Base-by-base conservation (phyloP, 2,329 filamentous ascomycete genomes). In the Dothidotthia symphoricarpi region DNA sequence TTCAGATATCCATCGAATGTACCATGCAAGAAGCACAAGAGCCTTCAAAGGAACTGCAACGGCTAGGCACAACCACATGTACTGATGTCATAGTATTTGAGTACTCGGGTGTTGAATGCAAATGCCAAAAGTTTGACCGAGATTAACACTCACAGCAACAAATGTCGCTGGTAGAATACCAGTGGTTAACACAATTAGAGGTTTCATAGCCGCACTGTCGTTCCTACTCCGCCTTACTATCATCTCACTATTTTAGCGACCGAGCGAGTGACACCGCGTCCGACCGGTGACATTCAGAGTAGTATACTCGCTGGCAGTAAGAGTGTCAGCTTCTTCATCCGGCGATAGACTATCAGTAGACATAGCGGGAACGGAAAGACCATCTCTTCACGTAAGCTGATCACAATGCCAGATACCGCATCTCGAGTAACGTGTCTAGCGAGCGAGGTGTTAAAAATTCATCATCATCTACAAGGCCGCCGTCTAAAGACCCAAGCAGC, bases 141-240 rank as follows among this genome's bases (percentile, higher is more conserved):
- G 8, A 15, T 16, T 12, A 17, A 6, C 3, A 41, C 31, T 40
- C 35, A 53, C 50, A 45, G 69, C 64, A 43, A 70, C 59, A 43
- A 70, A 71, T 10, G 67, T 69, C 0, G 61, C 66, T 2, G 69
- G 69, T 2, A 70, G 61, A 41, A 71, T 71, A 2, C 63, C 41
- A 47, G 70, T 67, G 25, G 66, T 70, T 37, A 71, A 53, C 2
- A 68, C 48, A 1, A 69, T 64, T 12, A 71, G 63, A 3, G 61
- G 63, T 31, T 66, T 62, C 64, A 72, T 69, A 6, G 61, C 58
- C 2, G 57, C 51, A 35, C 61, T 64, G 32, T 68, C 64, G 22
- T 53, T 44, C 36, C 56, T 62, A 2, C 53, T 44, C 1, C 45
- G 41, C 10, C 35, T 36, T 5, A 49, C 44, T 16, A 53, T 46